Evolutionary conservation across 2,329 filamentous ascomycete genomes (phyloP).

Genomic region (Colletotrichum tamarilloi): DNA sequence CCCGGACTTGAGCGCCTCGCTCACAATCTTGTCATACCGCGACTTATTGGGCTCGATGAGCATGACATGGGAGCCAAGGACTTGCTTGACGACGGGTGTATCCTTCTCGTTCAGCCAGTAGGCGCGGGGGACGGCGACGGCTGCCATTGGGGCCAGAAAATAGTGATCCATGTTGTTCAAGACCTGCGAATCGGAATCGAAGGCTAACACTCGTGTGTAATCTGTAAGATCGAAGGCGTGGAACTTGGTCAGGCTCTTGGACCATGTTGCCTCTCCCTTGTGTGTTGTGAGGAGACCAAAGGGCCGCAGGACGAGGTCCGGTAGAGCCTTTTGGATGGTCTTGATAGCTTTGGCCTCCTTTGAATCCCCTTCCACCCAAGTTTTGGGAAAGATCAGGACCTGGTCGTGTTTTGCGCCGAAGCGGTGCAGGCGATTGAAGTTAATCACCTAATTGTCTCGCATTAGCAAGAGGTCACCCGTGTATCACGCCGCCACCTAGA

Average conservation of each 20-base stretch:
- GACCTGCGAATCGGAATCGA: slow-evolving; percentile 72
- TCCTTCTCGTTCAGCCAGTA: slow-evolving; percentile 73
- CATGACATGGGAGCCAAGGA: slow-evolving; percentile 65
- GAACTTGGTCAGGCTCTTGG: slow-evolving; percentile 74
- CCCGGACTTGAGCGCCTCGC: slow-evolving; percentile 48
- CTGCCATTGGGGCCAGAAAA: slow-evolving; percentile 71
- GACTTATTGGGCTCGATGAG: slow-evolving; percentile 60
- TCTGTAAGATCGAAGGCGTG: slow-evolving; percentile 75
- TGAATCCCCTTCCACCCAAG: slow-evolving; percentile 19
- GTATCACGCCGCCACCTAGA: no score
- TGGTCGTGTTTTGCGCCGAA: slow-evolving; percentile 56
- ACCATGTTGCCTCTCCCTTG: slow-evolving; percentile 61
- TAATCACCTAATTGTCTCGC: slow-evolving; percentile 48
- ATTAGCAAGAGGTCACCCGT: background rate
- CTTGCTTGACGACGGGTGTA: slow-evolving; percentile 50
- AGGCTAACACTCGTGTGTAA: slow-evolving; percentile 61
- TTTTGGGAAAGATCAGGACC: slow-evolving; percentile 58
- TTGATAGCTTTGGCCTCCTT: slow-evolving; percentile 17
- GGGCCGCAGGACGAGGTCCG: slow-evolving; percentile 18
- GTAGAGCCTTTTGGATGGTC: slow-evolving; percentile 1
- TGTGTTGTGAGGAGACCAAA: slow-evolving; percentile 22
- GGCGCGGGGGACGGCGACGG: slow-evolving; percentile 76
- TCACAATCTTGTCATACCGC: slow-evolving; percentile 47
- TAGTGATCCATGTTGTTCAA: slow-evolving; percentile 76
- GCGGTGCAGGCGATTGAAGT: slow-evolving; percentile 57